Conservation (phyloP, 2,329 filamentous ascomycete genomes). For the Zelopaecilomyces penicillatus region DNA sequence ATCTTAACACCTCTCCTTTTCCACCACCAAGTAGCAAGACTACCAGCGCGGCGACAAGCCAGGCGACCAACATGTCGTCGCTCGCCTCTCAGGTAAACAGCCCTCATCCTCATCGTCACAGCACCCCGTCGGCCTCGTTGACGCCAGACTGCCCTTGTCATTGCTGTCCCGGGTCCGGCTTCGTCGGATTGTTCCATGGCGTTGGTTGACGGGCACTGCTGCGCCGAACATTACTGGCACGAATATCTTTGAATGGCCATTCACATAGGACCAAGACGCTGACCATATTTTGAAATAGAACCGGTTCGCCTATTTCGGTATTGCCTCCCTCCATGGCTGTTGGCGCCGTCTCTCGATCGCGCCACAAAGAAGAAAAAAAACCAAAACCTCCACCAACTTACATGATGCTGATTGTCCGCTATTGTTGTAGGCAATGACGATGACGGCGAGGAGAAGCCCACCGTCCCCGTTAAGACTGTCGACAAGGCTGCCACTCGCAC, state of each 20-base stretch:
- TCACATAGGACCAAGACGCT: too few relatives aligned
- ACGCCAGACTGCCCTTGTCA: not conserved
- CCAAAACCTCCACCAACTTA: conserved; percentile 10
- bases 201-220: too few relatives aligned
- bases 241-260: too few relatives aligned
- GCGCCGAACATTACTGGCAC: too few relatives aligned
- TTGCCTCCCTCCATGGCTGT: conserved; percentile 20
- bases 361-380: not conserved
- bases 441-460: conserved; percentile 59
- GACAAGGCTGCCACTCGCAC: conserved; percentile 72
- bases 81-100: conserved; percentile 50
- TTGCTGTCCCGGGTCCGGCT: too few relatives aligned
- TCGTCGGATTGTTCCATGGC: too few relatives aligned
- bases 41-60: conserved; percentile 38
- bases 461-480: conserved; percentile 78
- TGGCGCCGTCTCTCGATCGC: not conserved
- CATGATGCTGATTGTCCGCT: conserved; percentile 9
- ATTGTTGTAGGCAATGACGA: conserved; percentile 47
- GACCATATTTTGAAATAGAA: conserved; percentile 50
- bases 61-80: conserved; percentile 53
- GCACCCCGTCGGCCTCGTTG: not conserved
- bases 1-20: conserved; percentile 25
- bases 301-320: conserved; percentile 98
- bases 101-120: not conserved
- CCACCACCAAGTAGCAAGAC: conserved; percentile 21